Evolutionary conservation across 176 grass and related monocot genomes (phyloP), one percentile per base, ranked within the genome.

Genomic region (Oryza coarctata): DNA sequence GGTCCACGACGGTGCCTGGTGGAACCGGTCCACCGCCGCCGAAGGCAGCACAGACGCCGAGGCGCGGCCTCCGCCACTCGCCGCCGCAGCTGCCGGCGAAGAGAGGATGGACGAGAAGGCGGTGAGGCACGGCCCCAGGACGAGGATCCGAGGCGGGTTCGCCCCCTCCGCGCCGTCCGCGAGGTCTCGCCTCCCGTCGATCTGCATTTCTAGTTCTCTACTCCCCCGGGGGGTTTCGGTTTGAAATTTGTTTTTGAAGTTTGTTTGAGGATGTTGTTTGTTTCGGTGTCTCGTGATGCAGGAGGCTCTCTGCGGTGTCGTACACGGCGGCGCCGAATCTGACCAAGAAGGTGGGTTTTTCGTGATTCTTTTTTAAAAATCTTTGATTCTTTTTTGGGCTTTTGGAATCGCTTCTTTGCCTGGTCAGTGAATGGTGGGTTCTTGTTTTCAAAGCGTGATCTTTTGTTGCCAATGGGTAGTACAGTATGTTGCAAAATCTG

Each of bases 31-130:
- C 83, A 82, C 88, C 73, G 26, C 28, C 50, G 0, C 6, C 18
- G 50, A n/a, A n/a, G n/a, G n/a, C n/a, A n/a, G 5, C 36, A 28
- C 63, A 27, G 67, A 60, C 28, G 65, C 70, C 68, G 15, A 41
- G 9, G 31, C 20, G 68, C 62, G 69, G 38, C 73, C 73, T 65
- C 40, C 74, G 12, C 74, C 30, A 14, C 39, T 5, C 64, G 82
- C 74, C 61, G 76, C 35, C 86, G 52, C 71, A 2, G 80, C 72
- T 44, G 67, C 28, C 67, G 79, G 79, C 69, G 74, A n/a, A 74
- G 74, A 63, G 75, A 34, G 68, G 75, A 83, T 83, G 88, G 84
- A 84, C 20, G 88, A 90, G 49, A 90, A 87, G 84, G 74, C 84
- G 29, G 31, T 65, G 3, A 69, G 80, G 9, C 69, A 75, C 33